Percentiles rank a stretch among this genome's conserved stretches.
phyloP scores from a whole-genome alignment of 2,329 filamentous ascomycete genomes.

The Trichophyton rubrum region DNA sequence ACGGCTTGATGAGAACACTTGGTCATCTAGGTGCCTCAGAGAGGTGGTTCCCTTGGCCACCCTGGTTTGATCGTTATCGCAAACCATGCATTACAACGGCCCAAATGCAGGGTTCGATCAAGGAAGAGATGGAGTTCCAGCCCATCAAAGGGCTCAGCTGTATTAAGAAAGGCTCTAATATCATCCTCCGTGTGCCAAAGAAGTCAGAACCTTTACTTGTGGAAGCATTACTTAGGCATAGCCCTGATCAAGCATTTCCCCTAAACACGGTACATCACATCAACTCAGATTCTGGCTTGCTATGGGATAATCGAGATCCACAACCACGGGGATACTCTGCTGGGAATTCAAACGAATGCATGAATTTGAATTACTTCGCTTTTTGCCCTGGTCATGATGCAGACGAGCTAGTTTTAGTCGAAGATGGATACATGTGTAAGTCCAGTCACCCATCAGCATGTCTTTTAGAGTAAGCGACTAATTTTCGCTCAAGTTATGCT shows the following conservation, averaged over 20 bases:
- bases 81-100: constrained; percentile 7
- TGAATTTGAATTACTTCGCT: constrained; percentile 10
- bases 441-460: not conserved
- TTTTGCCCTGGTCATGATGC: constrained; percentile 9
- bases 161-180: constrained; percentile 6
- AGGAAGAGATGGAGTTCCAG: not conserved
- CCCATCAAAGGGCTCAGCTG: constrained; percentile 6
- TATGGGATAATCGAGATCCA: constrained; percentile 8
- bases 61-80: constrained; percentile 10
- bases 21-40: constrained; percentile 9
- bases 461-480: not conserved
- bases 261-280: constrained; percentile 5
- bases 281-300: constrained; percentile 9
- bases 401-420: constrained; percentile 7
- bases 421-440: constrained; percentile 11
- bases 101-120: constrained; percentile 6
- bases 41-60: constrained; percentile 10
- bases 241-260: constrained; percentile 4
- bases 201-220: constrained; percentile 4
- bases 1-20: constrained; percentile 8
- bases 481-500: constrained; percentile 7
- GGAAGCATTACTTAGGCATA: constrained; percentile 4
- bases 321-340: constrained; percentile 6
- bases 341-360: constrained; percentile 8
- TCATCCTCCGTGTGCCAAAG: constrained; percentile 6